Percentiles rank a stretch among this genome's conserved stretches.
phyloP scores from a whole-genome alignment of 139 green algal species.

The Micractinium conductrix region DNA sequence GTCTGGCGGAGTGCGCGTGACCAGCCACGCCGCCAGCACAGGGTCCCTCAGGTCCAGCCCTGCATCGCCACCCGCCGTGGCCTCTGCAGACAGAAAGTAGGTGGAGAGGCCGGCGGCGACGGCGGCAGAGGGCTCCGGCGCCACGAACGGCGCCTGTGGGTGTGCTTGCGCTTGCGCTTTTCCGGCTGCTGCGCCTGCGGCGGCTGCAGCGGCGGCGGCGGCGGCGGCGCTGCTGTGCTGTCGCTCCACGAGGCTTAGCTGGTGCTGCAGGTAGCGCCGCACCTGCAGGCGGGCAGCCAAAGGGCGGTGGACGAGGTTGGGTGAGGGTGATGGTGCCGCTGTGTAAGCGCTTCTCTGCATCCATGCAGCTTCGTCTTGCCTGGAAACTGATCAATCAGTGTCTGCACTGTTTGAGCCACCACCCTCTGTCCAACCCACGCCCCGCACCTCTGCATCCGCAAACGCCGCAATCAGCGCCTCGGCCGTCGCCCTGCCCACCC shows the following conservation, averaged over 20 bases:
- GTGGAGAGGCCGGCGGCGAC: not conserved
- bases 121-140: not conserved
- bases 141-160: too few relatives aligned
- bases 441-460: too few relatives aligned
- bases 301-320: too few relatives aligned
- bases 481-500: not conserved
- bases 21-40: not conserved
- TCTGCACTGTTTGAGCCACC: too few relatives aligned
- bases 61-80: not conserved
- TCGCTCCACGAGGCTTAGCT: not conserved
- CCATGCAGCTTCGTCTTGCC: too few relatives aligned
- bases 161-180: not conserved
- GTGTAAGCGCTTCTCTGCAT: too few relatives aligned
- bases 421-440: too few relatives aligned
- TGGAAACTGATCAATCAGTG: too few relatives aligned
- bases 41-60: not conserved
- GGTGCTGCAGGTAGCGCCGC: not conserved
- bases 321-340: too few relatives aligned
- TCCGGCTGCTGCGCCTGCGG: not conserved
- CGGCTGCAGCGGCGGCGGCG: not conserved
- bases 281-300: too few relatives aligned
- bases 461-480: conserved; percentile 8
- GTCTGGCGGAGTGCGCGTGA: conserved; percentile 3
- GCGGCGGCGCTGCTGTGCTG: not conserved
- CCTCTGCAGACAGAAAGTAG: not conserved